Evolutionary conservation across 305 asterid species (phyloP).

Genomic region (Fraxinus floribunda): DNA sequence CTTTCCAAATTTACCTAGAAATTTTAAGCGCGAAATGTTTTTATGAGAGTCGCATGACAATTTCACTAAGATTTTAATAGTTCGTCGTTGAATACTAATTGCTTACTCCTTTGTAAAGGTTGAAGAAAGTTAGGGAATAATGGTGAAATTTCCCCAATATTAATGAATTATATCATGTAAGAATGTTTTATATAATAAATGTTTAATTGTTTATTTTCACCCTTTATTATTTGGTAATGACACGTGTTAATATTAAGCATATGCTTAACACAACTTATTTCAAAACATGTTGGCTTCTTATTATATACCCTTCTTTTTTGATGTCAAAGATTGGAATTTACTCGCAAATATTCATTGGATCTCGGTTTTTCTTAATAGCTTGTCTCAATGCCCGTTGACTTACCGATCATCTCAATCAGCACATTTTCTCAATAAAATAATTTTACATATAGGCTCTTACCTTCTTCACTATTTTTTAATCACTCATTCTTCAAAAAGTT

Average conservation of each 20-base stretch:
- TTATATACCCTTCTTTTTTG: not conserved
- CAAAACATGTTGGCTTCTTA: too few relatives aligned
- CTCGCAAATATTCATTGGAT: too few relatives aligned
- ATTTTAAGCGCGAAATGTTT: not conserved
- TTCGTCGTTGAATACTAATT: not conserved
- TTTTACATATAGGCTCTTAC: too few relatives aligned
- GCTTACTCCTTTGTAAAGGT: not conserved
- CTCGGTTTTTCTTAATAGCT: too few relatives aligned
- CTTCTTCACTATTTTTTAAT: too few relatives aligned
- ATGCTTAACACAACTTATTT: too few relatives aligned
- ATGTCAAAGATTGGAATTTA: too few relatives aligned
- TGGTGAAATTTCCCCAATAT: not conserved
- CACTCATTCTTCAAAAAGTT: not conserved
- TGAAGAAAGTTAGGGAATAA: not conserved
- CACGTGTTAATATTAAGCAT: too few relatives aligned
- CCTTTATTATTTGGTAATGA: not conserved
- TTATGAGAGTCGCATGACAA: not conserved
- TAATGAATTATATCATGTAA: not conserved
- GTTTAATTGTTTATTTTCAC: not conserved
- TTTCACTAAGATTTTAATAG: not conserved
- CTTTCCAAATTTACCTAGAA: not conserved
- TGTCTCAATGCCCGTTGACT: too few relatives aligned
- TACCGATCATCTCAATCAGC: too few relatives aligned
- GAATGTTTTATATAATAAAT: not conserved
- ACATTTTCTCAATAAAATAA: too few relatives aligned